phyloP scores from a whole-genome alignment of 2,329 filamentous ascomycete species.

The Tolypocladium amazonense region DNA sequence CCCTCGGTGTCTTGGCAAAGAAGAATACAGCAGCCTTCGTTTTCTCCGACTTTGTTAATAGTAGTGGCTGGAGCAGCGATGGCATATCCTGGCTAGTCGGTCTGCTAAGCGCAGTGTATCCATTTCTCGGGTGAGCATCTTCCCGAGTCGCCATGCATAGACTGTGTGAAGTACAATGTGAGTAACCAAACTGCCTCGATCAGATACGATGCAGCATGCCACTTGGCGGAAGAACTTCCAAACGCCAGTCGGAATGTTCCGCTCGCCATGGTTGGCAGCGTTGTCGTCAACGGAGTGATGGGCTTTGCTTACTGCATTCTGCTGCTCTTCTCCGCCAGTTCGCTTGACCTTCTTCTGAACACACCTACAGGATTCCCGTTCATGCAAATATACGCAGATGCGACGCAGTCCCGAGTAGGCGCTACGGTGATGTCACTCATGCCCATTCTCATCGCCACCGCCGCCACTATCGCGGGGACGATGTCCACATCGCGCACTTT shows the following conservation, averaged over 20 bases:
- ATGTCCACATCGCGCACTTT: constrained; percentile 25
- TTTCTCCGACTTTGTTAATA: constrained; percentile 20
- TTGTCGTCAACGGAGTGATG: constrained; percentile 31
- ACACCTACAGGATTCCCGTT: constrained; percentile 31
- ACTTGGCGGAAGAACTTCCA: constrained; percentile 22
- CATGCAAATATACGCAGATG: constrained; percentile 27
- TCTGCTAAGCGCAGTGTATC: constrained; percentile 19
- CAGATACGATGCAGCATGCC: constrained; percentile 23
- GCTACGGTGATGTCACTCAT: constrained; percentile 19
- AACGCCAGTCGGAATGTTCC: constrained; percentile 21
- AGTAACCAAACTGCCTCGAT: background rate
- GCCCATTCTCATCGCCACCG: constrained; percentile 14
- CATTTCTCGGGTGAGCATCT: constrained; percentile 18
- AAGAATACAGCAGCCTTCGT: constrained; percentile 19
- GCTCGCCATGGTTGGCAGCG: constrained; percentile 21
- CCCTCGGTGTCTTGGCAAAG: constrained; percentile 17
- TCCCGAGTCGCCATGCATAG: background rate
- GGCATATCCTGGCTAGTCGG: constrained; percentile 22
- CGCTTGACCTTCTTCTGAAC: constrained; percentile 22
- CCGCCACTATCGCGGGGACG: constrained; percentile 19
- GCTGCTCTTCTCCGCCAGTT: constrained; percentile 33
- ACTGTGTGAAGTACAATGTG: background rate
- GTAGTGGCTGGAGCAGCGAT: constrained; percentile 18
- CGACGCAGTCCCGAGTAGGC: constrained; percentile 12
- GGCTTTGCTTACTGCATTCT: constrained; percentile 30